A percentile compares a stretch with the other conserved stretches of the same genome.
Conservation (phyloP, 2,329 filamentous ascomycete genomes). For the Monosporascus sp. region DNA sequence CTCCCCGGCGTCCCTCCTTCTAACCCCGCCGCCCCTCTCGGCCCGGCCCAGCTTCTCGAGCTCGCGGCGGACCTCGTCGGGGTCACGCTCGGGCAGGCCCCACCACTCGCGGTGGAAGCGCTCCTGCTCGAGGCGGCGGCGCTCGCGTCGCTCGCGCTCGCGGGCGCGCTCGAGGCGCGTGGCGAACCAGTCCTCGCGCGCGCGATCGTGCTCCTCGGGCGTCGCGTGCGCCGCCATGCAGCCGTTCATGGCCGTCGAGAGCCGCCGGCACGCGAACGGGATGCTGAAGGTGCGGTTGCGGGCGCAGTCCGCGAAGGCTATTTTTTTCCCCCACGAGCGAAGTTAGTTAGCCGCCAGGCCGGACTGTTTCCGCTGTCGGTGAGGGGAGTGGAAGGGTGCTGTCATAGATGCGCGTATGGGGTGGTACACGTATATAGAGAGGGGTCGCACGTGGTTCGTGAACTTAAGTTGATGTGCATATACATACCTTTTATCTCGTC, state of each 20-base stretch:
- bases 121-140: slow-evolving; percentile 57
- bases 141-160: slow-evolving; percentile 60
- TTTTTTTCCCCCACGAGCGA: background rate
- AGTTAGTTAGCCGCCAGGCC: background rate
- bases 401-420: background rate
- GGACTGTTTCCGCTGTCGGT: background rate
- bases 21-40: slow-evolving; percentile 49
- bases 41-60: slow-evolving; percentile 44
- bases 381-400: background rate
- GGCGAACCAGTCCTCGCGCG: slow-evolving; percentile 90
- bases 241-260: slow-evolving; percentile 82
- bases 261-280: slow-evolving; percentile 75
- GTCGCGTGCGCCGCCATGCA: slow-evolving; percentile 90
- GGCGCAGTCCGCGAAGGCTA: slow-evolving; percentile 90
- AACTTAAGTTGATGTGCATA: no score
- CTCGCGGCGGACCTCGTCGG: slow-evolving; percentile 43
- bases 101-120: slow-evolving; percentile 63
- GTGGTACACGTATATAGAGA: background rate
- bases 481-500: slow-evolving; percentile 67
- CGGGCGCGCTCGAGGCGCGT: slow-evolving; percentile 64
- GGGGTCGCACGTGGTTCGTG: background rate
- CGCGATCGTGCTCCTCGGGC: slow-evolving; percentile 77
- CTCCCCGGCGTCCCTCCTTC: slow-evolving; percentile 1
- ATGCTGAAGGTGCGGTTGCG: slow-evolving; percentile 80
- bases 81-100: slow-evolving; percentile 54